phyloP scores from a whole-genome alignment of 768 basidiomycete genomes.

The Tulasnella sp. region DNA sequence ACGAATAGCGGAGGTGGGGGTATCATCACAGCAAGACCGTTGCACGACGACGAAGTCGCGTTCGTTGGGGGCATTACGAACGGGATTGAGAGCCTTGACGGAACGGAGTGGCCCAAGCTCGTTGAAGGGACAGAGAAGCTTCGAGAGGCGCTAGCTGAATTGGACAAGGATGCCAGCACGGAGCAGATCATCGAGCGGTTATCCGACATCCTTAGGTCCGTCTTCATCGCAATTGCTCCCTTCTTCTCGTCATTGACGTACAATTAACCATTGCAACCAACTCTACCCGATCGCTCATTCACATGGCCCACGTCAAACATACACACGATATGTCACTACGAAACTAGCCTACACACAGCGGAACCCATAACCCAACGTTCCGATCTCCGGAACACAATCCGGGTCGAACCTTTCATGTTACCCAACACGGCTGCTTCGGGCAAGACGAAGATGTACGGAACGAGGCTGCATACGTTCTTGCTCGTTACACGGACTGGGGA shows the following conservation, averaged over 20 bases:
- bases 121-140: slow-evolving; percentile 46
- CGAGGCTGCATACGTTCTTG: slow-evolving; percentile 68
- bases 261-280: neutral
- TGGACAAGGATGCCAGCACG: slow-evolving; percentile 44
- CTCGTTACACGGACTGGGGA: slow-evolving; percentile 58
- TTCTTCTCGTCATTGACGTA: slow-evolving; percentile 9
- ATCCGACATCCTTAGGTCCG: slow-evolving; percentile 67
- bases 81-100: slow-evolving; percentile 62
- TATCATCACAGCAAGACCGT: slow-evolving; percentile 48
- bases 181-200: slow-evolving; percentile 53
- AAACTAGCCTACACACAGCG: neutral
- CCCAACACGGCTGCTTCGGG: neutral
- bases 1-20: slow-evolving; percentile 74
- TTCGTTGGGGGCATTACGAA: slow-evolving; percentile 64
- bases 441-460: slow-evolving; percentile 49
- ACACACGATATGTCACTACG: neutral
- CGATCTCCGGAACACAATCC: slow-evolving; percentile 23
- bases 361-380: neutral
- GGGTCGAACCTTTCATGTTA: slow-evolving; percentile 12
- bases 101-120: slow-evolving; percentile 70
- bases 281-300: neutral
- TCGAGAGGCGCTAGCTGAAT: slow-evolving; percentile 39
- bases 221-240: slow-evolving; percentile 31
- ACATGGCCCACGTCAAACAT: neutral
- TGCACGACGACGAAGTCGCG: slow-evolving; percentile 47